phyloP scores from a whole-genome alignment of 371 early-diverging fungal genomes.

The Lichtheimia ornata region DNA sequence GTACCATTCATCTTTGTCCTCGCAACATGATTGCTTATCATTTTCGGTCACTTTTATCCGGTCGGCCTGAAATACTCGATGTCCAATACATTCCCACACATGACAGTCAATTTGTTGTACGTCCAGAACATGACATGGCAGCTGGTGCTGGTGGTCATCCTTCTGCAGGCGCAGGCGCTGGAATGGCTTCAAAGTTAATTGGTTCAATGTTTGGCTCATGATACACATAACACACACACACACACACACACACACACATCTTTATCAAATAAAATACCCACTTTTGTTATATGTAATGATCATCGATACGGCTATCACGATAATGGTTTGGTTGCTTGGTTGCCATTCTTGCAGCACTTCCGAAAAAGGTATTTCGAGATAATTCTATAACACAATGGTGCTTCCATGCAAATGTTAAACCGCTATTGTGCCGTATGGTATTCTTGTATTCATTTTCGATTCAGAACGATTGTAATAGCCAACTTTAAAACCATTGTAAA shows the following conservation, averaged over 20 bases:
- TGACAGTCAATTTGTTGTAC: constrained; percentile 17
- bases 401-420: too few relatives aligned
- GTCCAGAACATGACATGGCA: constrained; percentile 7
- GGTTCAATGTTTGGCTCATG: constrained; percentile 44
- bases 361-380: too few relatives aligned
- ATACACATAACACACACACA: not conserved
- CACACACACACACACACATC: not conserved
- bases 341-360: too few relatives aligned
- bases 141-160: not conserved
- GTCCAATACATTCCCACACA: constrained; percentile 19
- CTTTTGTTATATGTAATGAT: too few relatives aligned
- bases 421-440: too few relatives aligned
- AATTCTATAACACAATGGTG: too few relatives aligned
- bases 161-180: not conserved
- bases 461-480: too few relatives aligned
- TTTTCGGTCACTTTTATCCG: constrained; percentile 15
- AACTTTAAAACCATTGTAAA: too few relatives aligned
- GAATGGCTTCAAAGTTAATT: constrained; percentile 49
- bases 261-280: too few relatives aligned
- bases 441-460: too few relatives aligned
- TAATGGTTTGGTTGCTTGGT: too few relatives aligned
- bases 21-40: constrained; percentile 17
- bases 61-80: constrained; percentile 14
- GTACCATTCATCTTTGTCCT: constrained; percentile 16
- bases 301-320: too few relatives aligned